These are phyloP conservation scores for Planoprotostelium fungivorum DNA, from an alignment of 78 protist species.

Conservation along the genomic window DNA sequence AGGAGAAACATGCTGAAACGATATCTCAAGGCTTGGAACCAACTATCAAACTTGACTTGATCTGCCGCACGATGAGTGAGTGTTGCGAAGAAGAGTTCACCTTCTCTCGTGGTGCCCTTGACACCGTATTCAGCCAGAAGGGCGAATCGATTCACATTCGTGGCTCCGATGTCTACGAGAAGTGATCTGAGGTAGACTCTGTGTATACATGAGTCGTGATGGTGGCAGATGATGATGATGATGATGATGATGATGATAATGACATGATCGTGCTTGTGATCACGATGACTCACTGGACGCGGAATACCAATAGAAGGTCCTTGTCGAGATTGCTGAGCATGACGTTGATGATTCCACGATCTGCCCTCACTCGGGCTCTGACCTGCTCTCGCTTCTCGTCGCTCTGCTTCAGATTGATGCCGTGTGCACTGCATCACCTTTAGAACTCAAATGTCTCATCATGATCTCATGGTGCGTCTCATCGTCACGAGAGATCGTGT, in stretches of 20 bases:
- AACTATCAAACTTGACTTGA: not conserved
- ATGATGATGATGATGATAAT: too few relatives aligned
- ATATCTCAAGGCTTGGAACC: not conserved
- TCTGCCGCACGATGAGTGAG: not conserved
- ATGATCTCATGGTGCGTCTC: too few relatives aligned
- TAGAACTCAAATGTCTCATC: too few relatives aligned
- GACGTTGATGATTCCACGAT: constrained; percentile 6
- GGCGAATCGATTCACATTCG: not conserved
- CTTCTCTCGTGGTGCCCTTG: not conserved
- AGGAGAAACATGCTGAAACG: not conserved
- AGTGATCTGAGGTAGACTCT: not conserved
- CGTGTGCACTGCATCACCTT: too few relatives aligned
- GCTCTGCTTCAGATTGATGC: too few relatives aligned
- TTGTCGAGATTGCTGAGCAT: constrained; percentile 46
- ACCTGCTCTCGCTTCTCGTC: constrained; percentile 27
- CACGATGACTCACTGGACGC: constrained; percentile 38
- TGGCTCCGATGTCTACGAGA: not conserved
- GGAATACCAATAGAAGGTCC: constrained; percentile 48
- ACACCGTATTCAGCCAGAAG: not conserved
- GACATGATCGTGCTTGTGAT: not conserved
- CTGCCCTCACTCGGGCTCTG: constrained; percentile 29
- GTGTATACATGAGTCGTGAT: not conserved
- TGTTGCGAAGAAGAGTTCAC: not conserved
- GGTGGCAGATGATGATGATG: too few relatives aligned
- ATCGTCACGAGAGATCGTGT: too few relatives aligned